These are phyloP conservation scores for Amniculicola lignicola DNA, from an alignment of 495 filamentous ascomycete species.

Conservation along the genomic window DNA sequence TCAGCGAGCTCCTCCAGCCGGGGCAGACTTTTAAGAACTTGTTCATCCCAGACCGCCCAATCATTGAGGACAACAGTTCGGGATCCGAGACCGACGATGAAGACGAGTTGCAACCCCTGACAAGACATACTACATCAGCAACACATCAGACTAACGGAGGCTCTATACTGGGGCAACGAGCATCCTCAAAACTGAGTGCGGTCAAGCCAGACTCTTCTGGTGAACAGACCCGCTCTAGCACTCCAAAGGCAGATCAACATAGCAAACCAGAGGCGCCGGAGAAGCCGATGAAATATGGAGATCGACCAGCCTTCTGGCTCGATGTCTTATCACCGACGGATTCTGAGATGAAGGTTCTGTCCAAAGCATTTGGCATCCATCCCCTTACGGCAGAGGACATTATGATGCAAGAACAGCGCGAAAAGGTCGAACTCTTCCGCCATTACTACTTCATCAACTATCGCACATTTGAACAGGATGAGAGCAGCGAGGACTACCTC, in stretches of 20 bases:
- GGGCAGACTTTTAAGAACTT: constrained; percentile 79
- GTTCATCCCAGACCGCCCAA: constrained; percentile 71
- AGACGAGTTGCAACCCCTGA: constrained; percentile 17
- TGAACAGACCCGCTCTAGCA: constrained; percentile 29
- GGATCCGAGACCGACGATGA: constrained; percentile 38
- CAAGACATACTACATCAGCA: constrained; percentile 4
- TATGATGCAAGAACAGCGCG: constrained; percentile 91
- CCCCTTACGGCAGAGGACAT: constrained; percentile 95
- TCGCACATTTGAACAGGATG: constrained; percentile 92
- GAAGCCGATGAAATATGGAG: constrained; percentile 71
- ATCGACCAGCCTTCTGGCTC: constrained; percentile 92
- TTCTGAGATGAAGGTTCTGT: constrained; percentile 84
- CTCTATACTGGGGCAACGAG: constrained; percentile 2
- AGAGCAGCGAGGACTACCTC: constrained; percentile 79
- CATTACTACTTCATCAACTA: constrained; percentile 99
- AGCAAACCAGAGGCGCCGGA: constrained; percentile 11
- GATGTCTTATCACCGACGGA: constrained; percentile 89
- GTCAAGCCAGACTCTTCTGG: constrained; percentile 23
- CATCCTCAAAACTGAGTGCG: constrained; percentile 6
- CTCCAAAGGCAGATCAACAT: constrained; percentile 4
- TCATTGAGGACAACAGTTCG: constrained; percentile 51
- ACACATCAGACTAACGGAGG: constrained; percentile 11
- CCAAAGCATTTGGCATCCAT: constrained; percentile 92
- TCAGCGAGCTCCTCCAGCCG: constrained; percentile 84
- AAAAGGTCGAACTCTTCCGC: constrained; percentile 95